Conservation (phyloP, 2,329 filamentous ascomycete genomes). For the Chalara sp. region DNA sequence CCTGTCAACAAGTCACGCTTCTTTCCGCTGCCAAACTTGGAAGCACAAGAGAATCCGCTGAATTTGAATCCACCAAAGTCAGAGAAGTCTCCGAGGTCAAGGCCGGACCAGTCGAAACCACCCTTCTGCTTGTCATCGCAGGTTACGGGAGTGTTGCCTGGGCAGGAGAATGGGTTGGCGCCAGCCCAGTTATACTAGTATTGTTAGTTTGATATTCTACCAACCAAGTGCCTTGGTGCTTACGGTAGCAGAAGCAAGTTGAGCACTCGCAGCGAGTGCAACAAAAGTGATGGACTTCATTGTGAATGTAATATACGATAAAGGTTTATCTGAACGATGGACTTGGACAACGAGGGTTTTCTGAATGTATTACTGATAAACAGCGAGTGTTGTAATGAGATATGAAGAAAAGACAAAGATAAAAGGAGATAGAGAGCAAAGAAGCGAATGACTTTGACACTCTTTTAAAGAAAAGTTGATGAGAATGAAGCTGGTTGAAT, state of each 20-base stretch:
- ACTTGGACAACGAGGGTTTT: slow-evolving; percentile 19
- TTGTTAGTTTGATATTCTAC: slow-evolving; percentile 1
- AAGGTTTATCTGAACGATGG: slow-evolving; percentile 15
- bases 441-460: slow-evolving; percentile 39
- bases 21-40: slow-evolving; percentile 38
- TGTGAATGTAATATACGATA: slow-evolving; percentile 20
- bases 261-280: slow-evolving; percentile 27
- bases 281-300: slow-evolving; percentile 33
- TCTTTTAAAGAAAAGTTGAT: slow-evolving; percentile 7
- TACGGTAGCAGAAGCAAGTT: slow-evolving; percentile 37
- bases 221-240: not conserved
- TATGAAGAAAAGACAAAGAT: slow-evolving; percentile 11
- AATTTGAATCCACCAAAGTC: slow-evolving; percentile 69
- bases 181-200: slow-evolving; percentile 38
- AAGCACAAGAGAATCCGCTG: slow-evolving; percentile 63
- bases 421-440: slow-evolving; percentile 23
- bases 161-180: slow-evolving; percentile 54
- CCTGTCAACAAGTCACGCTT: not conserved
- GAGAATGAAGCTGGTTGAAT: not conserved
- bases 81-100: slow-evolving; percentile 54
- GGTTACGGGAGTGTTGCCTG: slow-evolving; percentile 67
- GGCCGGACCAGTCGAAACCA: slow-evolving; percentile 67
- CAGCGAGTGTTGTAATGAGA: slow-evolving; percentile 12
- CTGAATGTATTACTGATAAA: slow-evolving; percentile 5
- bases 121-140: slow-evolving; percentile 63